Base-by-base conservation (phyloP, 2,329 filamentous ascomycete species). In the Stemphylium vesicarium region DNA sequence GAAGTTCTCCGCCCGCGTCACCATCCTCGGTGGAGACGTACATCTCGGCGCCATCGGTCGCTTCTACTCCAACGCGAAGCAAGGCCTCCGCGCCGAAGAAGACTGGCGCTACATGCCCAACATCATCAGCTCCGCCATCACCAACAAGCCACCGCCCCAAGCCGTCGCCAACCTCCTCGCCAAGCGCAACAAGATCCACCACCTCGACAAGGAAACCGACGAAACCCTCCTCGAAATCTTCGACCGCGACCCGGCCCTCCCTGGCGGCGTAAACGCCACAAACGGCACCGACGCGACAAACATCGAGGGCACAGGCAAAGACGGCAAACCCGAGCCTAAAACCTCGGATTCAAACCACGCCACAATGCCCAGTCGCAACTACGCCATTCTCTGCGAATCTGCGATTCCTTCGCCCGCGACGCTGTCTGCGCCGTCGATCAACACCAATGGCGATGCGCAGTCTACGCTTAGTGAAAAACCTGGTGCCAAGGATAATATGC, bases 361-460 rank as follows among this genome's bases (percentile, higher is more conserved):
- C 58, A 97, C 93, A 10, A 97, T 97, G 86, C 85, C 86, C 1
- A 85, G 82, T 45, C 80, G 86, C 49, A 88, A 88, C 72, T 88
- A 85, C 68, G 85, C 85, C 53, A 85, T 84, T 69, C 84, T 88
- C 72, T 81, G 81, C 39, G 85, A 88, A 64, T 79, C 77, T 12
- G 69, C 66, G 45, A 40, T 72, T 56, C 56, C 62, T 10, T 42
- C 75, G 39, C 57, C 63, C 9, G 57, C 66, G 37, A 41, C 56
- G 8, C 60, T 56, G 3, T 45, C 41, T 1, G 46, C 48, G 4
- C 57, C 65, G 3, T 57, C 61, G 10, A 40, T 62, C 5, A 42
- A 57, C 29, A 61, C 63, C 59, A 72, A 68, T 64, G 69, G 68
- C 62, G 59, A 67, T 16, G 50, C 62, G 48, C 48, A 75, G 4